Conservation (phyloP, 2,329 filamentous ascomycete genomes). For the Cyclaneusma minus region DNA sequence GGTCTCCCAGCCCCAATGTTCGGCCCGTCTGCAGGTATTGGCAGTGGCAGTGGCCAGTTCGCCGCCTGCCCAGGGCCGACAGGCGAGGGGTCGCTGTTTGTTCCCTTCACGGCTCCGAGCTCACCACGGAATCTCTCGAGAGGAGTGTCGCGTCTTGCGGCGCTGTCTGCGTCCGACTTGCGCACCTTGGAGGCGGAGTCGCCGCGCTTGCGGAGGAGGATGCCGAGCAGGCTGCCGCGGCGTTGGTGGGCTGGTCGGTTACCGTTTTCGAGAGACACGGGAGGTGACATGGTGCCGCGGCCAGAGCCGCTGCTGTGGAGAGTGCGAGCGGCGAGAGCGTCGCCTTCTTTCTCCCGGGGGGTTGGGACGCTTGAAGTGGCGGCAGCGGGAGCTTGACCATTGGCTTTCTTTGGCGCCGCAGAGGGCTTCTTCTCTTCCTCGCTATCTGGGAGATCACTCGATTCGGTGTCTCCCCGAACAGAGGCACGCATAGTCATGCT, state of each 20-base stretch:
- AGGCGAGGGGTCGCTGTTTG: conserved; percentile 2
- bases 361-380: conserved; percentile 4
- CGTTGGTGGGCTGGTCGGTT: conserved; percentile 19
- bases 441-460: conserved; percentile 44
- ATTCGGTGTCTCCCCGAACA: conserved; percentile 39
- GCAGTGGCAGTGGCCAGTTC: conserved; percentile 30
- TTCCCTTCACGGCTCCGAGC: conserved; percentile 27
- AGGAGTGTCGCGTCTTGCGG: conserved; percentile 44
- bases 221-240: conserved; percentile 37
- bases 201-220: conserved; percentile 48
- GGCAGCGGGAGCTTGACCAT: conserved; percentile 11
- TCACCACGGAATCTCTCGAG: conserved; percentile 43
- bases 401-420: conserved; percentile 12
- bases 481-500: conserved; percentile 31
- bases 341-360: conserved; percentile 6
- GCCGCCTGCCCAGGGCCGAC: conserved; percentile 13
- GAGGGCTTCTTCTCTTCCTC: conserved; percentile 30
- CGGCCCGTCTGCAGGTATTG: conserved; percentile 13
- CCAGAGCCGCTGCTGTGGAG: conserved; percentile 23
- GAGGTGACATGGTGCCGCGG: conserved; percentile 14
- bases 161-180: conserved; percentile 38
- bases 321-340: conserved; percentile 11
- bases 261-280: conserved; percentile 2
- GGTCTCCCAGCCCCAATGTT: conserved; percentile 18
- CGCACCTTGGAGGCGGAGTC: conserved; percentile 34